Evolutionary conservation across 352 stramenopile species (phyloP).

Genomic region (Phytophthora pinifolia): DNA sequence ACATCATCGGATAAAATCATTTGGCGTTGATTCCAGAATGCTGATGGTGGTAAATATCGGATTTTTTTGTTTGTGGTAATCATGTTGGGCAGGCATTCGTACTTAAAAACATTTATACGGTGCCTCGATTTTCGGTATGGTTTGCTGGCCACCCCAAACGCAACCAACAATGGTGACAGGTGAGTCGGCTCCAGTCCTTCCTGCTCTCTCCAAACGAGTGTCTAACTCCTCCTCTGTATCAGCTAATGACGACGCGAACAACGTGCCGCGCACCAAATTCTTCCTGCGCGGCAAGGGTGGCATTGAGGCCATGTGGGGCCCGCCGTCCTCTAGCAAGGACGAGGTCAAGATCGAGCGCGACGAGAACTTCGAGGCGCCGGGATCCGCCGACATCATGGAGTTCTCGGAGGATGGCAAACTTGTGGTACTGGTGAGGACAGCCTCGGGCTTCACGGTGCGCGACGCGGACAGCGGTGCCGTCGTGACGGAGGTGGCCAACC

Average conservation of each 20-base stretch:
- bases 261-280: slow-evolving; percentile 69
- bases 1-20: too few species aligned
- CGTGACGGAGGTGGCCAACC: slow-evolving; percentile 62
- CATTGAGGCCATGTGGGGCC: slow-evolving; percentile 78
- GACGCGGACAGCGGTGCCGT: slow-evolving; percentile 66
- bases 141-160: neutral
- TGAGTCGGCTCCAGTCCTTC: neutral
- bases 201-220: neutral
- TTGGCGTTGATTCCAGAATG: too few species aligned
- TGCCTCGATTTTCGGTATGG: too few species aligned
- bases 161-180: slow-evolving; percentile 18
- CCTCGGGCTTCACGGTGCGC: slow-evolving; percentile 66
- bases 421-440: slow-evolving; percentile 61
- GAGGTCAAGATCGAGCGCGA: slow-evolving; percentile 52
- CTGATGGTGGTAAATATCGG: too few species aligned
- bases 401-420: slow-evolving; percentile 70
- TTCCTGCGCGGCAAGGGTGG: slow-evolving; percentile 78
- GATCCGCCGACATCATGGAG: slow-evolving; percentile 65
- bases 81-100: too few species aligned
- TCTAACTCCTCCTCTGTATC: neutral
- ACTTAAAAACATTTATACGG: too few species aligned
- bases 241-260: slow-evolving; percentile 17
- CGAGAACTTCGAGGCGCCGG: slow-evolving; percentile 43
- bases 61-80: too few species aligned
- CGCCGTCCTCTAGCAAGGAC: slow-evolving; percentile 54